Evolutionary conservation across 1,139 yeast species (phyloP), one percentile per base, ranked within the genome.

Genomic region (Kodamaea ohmeri): DNA sequence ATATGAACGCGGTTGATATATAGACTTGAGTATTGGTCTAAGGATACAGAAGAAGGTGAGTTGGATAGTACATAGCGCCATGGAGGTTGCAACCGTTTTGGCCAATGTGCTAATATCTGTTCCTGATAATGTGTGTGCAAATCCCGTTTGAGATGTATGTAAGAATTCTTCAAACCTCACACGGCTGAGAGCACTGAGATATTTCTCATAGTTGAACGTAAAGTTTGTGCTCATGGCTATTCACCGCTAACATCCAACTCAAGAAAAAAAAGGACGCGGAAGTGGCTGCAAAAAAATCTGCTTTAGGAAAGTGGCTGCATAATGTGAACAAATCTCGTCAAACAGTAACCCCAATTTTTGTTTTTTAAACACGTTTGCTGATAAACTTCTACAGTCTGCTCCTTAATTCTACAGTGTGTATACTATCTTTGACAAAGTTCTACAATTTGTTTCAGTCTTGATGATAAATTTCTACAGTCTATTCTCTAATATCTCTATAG

Each of bases 1-100:
- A 46, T 56, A 70, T 39, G 72, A 60, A 36, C 80, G 59, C 2
- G 84, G 83, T 48, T 80, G 85, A 50, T 83, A 83, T 15, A 83
- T 54, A 18, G 63, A 53, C 35, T 63, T 70, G 45, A 76, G 65
- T 5, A 62, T 61, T 2, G 70, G 58, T 43, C 87, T 52, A 15
- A 82, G 56, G 21, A 71, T 56, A 32, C 80, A 71, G 48, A 82
- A 83, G 24, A 76, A 47, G 0, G 74, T 49, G 5, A 80, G 55
- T 49, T 83, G 87, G 7, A 75, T 49, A 0, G 65, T 46, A 50
- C 84, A 79, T 39, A 74, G 67, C 7, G 75, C 52, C 2, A 76
- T 48, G 0, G 88, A 76, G 2, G 80, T 65, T 8, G 68, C 56
- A 26, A 82, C 53, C 0, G 83, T 68, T 44, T 72, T 71, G 15